Evolutionary conservation across 2,329 filamentous ascomycete species (phyloP).

Genomic region (Hymenoscyphus linearis): DNA sequence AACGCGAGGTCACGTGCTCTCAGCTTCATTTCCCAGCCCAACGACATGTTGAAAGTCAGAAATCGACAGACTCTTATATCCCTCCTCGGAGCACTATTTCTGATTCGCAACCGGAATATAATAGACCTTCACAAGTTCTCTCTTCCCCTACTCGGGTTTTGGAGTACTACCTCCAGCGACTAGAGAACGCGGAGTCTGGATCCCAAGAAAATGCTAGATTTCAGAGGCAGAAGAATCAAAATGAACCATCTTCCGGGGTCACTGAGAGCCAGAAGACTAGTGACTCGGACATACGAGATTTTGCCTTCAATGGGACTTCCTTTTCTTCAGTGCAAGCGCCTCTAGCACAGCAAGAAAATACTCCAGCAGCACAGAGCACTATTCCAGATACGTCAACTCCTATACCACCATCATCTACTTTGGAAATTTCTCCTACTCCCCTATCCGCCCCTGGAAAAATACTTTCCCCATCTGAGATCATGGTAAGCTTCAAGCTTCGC

Average conservation of each 20-base stretch:
- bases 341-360: neutral
- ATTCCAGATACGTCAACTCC: neutral
- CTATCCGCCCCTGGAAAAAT: neutral
- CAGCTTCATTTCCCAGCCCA: neutral
- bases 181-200: constrained; percentile 26
- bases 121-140: constrained; percentile 30
- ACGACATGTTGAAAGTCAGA: constrained; percentile 3
- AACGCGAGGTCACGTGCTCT: constrained; percentile 8
- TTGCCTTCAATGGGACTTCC: neutral
- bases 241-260: neutral
- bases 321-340: neutral
- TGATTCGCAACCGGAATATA: constrained; percentile 47
- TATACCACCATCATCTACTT: neutral
- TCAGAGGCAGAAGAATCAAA: neutral
- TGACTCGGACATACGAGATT: neutral
- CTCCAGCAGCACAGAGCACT: neutral
- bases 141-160: constrained; percentile 47
- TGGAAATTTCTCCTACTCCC: neutral
- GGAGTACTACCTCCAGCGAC: constrained; percentile 42
- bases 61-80: constrained; percentile 33
- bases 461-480: neutral
- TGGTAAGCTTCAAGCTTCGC: neutral
- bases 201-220: constrained; percentile 16
- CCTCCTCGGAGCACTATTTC: constrained; percentile 46
- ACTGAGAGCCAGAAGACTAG: neutral